Percentiles rank a stretch among this genome's conserved stretches.
Conservation (phyloP, 2,329 filamentous ascomycete species). For the Lasiodiplodia sp. region DNA sequence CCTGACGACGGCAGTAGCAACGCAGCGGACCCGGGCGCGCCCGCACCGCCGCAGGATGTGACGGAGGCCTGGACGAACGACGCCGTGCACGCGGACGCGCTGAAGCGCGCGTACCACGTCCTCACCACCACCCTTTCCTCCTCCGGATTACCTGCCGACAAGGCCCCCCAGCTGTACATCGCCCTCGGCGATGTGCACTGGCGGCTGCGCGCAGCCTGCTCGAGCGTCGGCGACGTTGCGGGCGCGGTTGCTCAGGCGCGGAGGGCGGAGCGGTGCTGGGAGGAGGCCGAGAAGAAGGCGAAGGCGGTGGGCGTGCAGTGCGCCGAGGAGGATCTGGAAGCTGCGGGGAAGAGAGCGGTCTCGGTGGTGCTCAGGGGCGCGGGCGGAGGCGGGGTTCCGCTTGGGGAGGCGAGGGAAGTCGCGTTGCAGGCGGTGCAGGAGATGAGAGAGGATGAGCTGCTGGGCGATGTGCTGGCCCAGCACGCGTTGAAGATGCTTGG, state of each 20-base stretch:
- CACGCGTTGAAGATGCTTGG: constrained; percentile 3
- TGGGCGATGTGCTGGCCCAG: constrained; percentile 5
- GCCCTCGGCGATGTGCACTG: constrained; percentile 24
- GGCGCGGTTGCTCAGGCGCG: constrained; percentile 16
- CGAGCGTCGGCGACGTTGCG: neutral
- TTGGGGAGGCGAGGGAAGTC: constrained; percentile 15
- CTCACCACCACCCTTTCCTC: neutral
- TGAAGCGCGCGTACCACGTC: constrained; percentile 30
- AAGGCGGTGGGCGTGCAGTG: constrained; percentile 13
- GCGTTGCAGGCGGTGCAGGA: constrained; percentile 11
- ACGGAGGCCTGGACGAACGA: constrained; percentile 32
- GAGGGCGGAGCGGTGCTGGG: constrained; percentile 15
- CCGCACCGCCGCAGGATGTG: constrained; percentile 33
- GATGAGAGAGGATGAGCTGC: constrained; percentile 23
- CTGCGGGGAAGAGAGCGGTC: neutral
- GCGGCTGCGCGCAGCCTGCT: constrained; percentile 13
- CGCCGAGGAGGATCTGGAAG: constrained; percentile 20
- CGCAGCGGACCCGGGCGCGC: neutral
- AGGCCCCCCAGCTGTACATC: constrained; percentile 16
- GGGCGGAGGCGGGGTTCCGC: neutral
- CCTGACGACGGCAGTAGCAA: constrained; percentile 55
- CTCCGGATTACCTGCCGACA: neutral
- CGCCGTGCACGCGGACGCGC: constrained; percentile 34
- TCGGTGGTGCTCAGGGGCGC: constrained; percentile 16
- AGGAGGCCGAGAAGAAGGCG: constrained; percentile 6